These are phyloP conservation scores for Nepenthes alata DNA, from an alignment of 179 eudicot species.

Conservation along the genomic window DNA sequence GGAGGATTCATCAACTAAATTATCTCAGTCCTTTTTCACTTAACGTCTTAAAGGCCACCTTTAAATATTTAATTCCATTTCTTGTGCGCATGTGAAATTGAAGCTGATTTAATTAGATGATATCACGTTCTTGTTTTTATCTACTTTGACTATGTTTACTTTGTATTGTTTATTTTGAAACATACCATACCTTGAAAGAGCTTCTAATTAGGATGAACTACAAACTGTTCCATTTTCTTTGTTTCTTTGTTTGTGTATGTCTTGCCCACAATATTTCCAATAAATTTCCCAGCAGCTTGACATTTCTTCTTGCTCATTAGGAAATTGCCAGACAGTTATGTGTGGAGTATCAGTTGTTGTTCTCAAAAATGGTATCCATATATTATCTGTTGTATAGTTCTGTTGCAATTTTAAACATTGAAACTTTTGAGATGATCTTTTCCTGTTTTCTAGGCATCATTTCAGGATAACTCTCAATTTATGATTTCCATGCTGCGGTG, in stretches of 20 bases:
- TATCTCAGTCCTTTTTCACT: too few relatives aligned
- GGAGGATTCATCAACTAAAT: too few relatives aligned
- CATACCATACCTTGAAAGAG: too few relatives aligned
- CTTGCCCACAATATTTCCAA: conserved; percentile 1
- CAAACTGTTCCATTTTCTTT: neutral
- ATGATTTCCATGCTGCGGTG: conserved; percentile 78
- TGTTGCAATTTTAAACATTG: neutral
- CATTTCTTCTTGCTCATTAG: conserved; percentile 22
- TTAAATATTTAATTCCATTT: too few relatives aligned
- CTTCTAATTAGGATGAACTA: neutral
- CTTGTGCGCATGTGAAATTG: too few relatives aligned
- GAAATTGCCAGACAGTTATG: conserved; percentile 90
- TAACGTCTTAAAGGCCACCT: too few relatives aligned
- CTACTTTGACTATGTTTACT: too few relatives aligned
- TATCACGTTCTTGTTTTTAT: too few relatives aligned
- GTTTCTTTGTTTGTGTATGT: neutral
- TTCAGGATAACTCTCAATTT: conserved; percentile 85
- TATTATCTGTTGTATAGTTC: conserved; percentile 1
- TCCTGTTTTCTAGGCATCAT: conserved; percentile 56
- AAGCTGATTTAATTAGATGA: too few relatives aligned
- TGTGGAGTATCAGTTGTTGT: conserved; percentile 52
- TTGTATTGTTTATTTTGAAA: too few relatives aligned
- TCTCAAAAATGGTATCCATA: conserved; percentile 73
- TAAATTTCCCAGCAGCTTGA: conserved; percentile 2
- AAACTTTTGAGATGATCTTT: conserved; percentile 1